Base-by-base conservation (phyloP, 495 filamentous ascomycete genomes). In the Aspergillus bertholletiae region DNA sequence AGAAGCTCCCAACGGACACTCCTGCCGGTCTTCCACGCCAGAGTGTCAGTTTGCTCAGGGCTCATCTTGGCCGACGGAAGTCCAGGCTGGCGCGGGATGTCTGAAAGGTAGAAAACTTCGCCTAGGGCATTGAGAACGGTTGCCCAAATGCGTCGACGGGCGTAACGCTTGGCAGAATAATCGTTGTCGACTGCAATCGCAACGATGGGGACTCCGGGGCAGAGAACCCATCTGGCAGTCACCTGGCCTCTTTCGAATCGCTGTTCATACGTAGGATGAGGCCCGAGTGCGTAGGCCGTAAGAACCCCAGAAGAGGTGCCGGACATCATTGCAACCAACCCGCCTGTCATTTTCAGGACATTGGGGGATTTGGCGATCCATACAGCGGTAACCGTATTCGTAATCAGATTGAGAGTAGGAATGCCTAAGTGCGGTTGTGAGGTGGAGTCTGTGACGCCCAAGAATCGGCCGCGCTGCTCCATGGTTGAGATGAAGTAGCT, bases 171-270 rank as follows among this genome's bases (percentile, higher is more conserved):
- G 17, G 78, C 60, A 22, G 83, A 88, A 65, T 88, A 92, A 27
- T 80, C 81, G 24, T 96, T 89, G 61, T 97, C 95, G 5, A 96
- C 87, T 30, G 84, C 83, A 55, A 98, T 86, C 13, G 83, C 82
- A 32, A 97, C 82, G 41, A 98, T 92, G 5, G 94, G 94, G 5
- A 98, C 90, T 39, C 94, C 94, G 2, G 94, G 95, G 57, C 89
- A 89, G 22, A 98, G 75, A 21, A 88, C 84, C 92, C 92, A 97
- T 57, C 83, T 85, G 49, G 88, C 88, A 23, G 90, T 94, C 40
- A 91, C 75, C 53, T 92, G 87, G 5, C 90, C 91, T 24, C 84
- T 82, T 34, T 80, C 77, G 58, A 85, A 84, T 18, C 87, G 85
- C 32, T 81, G 77, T 9, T 86, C 85, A 30, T 84, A 81, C 5